Evolutionary conservation across 192 early-diverging fungal genomes (phyloP).

Genomic region (Dimargaris cristalligena): DNA sequence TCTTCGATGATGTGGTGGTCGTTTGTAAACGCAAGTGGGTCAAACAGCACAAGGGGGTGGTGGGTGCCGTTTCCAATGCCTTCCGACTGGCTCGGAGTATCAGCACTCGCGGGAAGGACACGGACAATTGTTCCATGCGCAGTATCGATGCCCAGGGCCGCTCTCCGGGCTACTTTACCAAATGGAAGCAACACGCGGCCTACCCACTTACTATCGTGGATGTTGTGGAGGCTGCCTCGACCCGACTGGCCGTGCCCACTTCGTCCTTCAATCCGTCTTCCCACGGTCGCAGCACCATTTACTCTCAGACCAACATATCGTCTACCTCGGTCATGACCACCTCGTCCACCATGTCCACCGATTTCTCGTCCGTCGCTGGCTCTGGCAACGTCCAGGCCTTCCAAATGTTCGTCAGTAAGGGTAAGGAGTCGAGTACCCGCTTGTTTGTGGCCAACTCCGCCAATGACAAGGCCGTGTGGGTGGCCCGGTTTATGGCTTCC

Average conservation of each 20-base stretch:
- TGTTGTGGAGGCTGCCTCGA: constrained; percentile 39
- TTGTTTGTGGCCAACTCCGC: constrained; percentile 35
- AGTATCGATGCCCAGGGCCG: constrained; percentile 30
- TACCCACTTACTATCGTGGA: constrained; percentile 39
- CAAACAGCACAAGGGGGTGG: constrained; percentile 29
- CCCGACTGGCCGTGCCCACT: constrained; percentile 21
- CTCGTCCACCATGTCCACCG: constrained; percentile 32
- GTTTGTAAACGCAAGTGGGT: constrained; percentile 50
- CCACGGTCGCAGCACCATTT: constrained; percentile 26
- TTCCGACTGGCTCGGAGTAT: constrained; percentile 26
- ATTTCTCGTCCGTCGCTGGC: constrained; percentile 29
- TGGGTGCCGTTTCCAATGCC: constrained; percentile 33
- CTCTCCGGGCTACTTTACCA: constrained; percentile 46
- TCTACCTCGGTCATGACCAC: constrained; percentile 34
- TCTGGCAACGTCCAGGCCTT: constrained; percentile 30
- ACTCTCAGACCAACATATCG: constrained; percentile 32
- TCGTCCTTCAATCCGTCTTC: constrained; percentile 22
- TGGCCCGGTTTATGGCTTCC: constrained; percentile 30
- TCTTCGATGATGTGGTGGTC: constrained; percentile 48
- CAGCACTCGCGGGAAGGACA: constrained; percentile 12
- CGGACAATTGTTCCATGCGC: constrained; percentile 30
- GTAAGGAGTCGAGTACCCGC: constrained; percentile 27
- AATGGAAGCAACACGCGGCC: constrained; percentile 47
- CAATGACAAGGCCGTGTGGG: constrained; percentile 33
- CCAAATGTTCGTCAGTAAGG: constrained; percentile 29